Percentiles rank a stretch among this genome's conserved stretches.
phyloP scores from a whole-genome alignment of 805 yeast species.

The Kazachstania kunashirensis region DNA sequence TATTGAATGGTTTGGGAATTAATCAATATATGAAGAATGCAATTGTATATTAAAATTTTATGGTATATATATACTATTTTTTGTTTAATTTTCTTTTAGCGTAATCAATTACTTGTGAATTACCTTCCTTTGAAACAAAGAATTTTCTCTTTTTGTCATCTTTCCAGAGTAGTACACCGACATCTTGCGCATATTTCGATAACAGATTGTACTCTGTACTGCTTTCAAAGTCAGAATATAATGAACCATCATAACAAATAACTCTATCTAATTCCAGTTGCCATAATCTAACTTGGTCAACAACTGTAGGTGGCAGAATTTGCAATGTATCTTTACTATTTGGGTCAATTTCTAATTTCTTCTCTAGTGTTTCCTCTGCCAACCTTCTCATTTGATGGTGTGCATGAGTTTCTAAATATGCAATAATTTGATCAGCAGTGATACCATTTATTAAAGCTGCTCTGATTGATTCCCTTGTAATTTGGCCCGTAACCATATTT shows the following conservation, averaged over 20 bases:
- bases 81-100: constrained; percentile 46
- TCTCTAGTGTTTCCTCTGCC: constrained; percentile 60
- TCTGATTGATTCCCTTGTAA: constrained; percentile 86
- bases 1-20: neutral
- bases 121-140: constrained; percentile 83
- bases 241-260: constrained; percentile 73
- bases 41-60: neutral
- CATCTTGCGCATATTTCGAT: constrained; percentile 72
- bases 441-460: constrained; percentile 80
- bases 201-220: constrained; percentile 67
- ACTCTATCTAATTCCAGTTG: constrained; percentile 92
- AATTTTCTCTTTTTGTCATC: constrained; percentile 60
- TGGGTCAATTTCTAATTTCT: constrained; percentile 50
- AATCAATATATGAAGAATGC: neutral
- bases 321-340: constrained; percentile 44
- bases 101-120: constrained; percentile 81
- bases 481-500: constrained; percentile 87
- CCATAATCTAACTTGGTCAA: constrained; percentile 93
- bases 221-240: constrained; percentile 76
- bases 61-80: constrained; percentile 1
- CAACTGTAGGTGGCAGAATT: constrained; percentile 88
- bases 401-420: constrained; percentile 83
- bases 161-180: constrained; percentile 88
- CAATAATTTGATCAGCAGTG: constrained; percentile 87
- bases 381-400: constrained; percentile 79